Conservation (phyloP, 2,329 filamentous ascomycete species). For the Diaporthe destruens region DNA sequence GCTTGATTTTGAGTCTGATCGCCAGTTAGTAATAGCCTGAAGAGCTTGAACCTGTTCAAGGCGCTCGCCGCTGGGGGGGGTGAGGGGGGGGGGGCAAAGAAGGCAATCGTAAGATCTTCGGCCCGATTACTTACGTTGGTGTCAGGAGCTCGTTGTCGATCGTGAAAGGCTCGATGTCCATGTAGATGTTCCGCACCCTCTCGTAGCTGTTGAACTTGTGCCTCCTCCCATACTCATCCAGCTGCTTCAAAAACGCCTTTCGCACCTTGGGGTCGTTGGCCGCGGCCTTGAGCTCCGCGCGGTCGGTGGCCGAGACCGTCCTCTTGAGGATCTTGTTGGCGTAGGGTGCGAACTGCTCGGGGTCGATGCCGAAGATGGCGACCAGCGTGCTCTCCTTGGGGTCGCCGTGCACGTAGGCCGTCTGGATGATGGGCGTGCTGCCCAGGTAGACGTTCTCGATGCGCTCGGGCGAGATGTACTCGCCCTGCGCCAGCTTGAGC, state of each 20-base stretch:
- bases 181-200: constrained; percentile 77
- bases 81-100: background rate
- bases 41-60: background rate
- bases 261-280: constrained; percentile 77
- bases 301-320: constrained; percentile 73
- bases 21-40: constrained; percentile 34
- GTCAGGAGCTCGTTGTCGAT: constrained; percentile 93
- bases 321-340: constrained; percentile 81
- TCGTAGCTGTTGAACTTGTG: constrained; percentile 95
- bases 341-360: constrained; percentile 84
- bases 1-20: constrained; percentile 70
- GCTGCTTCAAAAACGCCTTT: constrained; percentile 80
- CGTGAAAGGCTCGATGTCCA: constrained; percentile 90
- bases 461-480: constrained; percentile 97
- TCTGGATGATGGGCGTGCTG: constrained; percentile 80
- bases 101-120: background rate
- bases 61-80: too few relatives aligned
- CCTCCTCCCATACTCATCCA: constrained; percentile 83
- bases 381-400: constrained; percentile 85
- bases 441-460: constrained; percentile 95
- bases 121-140: constrained; percentile 77
- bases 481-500: constrained; percentile 96
- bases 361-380: constrained; percentile 88
- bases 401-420: constrained; percentile 93
- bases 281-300: constrained; percentile 75